Base-by-base conservation (phyloP, 108 stramenopile species). In the Cyclotella kingstonii region DNA sequence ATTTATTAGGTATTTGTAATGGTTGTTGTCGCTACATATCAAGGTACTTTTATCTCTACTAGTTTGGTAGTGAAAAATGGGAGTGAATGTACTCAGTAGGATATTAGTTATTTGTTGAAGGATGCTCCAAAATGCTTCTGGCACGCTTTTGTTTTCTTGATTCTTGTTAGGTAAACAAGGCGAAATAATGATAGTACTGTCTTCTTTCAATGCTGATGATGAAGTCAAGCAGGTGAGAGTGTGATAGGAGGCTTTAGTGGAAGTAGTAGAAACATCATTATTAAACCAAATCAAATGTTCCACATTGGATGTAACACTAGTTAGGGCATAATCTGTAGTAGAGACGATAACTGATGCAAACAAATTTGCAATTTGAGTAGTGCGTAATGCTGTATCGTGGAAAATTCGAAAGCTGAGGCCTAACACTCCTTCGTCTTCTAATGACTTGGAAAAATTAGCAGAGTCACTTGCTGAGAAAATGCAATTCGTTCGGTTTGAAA, bases 381-480 rank as follows among this genome's bases (percentile, higher is more conserved):
- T 60, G n/a, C 54, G 59, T 22, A 25, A 33, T 1, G 59, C 36
- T 4, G 59, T 46, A 12, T 51, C 41, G 5, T 51, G 38, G 3
- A 59, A 59, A 17, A 53, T 15, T 18, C 33, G 25, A 21, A 53
- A 3, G 35, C 52, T 53, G 2, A 67, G 33, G 3, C 66, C 66
- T 18, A 67, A 46, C 14, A 67, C 39, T 9, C 66, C 66, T 36
- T 67, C 66, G 11, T 67, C 55, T 67, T 67, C 66, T 27, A 55
- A 35, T 19, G 22, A n/a, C n/a, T n/a, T n/a, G n/a, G n/a, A n/a
- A n/a, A n/a, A n/a, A n/a, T n/a, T n/a, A n/a, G n/a, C n/a, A n/a
- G n/a, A n/a, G n/a, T n/a, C n/a, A n/a, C n/a, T n/a, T n/a, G n/a
- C n/a, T n/a, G n/a, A n/a, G n/a, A n/a, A n/a, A n/a, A n/a, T n/a